phyloP scores from a whole-genome alignment of 768 basidiomycete genomes.

The Leucocoprinus birnbaumii region DNA sequence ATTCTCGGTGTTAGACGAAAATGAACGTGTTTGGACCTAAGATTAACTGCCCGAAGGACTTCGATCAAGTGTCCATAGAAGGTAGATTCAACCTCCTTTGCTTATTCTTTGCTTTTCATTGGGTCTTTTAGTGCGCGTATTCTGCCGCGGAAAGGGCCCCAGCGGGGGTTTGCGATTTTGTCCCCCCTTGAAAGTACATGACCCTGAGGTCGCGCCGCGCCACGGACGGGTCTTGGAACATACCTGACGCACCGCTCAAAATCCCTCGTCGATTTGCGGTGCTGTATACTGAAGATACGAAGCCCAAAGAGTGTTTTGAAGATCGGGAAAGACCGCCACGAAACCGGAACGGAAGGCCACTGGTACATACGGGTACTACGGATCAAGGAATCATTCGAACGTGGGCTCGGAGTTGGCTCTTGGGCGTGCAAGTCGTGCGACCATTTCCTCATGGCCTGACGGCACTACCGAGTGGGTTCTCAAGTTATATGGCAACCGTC shows the following conservation, averaged over 20 bases:
- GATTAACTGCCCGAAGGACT: neutral
- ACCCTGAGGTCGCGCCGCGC: too few species aligned
- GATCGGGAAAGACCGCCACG: constrained; percentile 3
- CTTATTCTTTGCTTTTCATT: neutral
- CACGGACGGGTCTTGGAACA: too few species aligned
- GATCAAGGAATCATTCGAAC: constrained; percentile 5
- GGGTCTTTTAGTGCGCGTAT: neutral
- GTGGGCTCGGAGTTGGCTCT: neutral
- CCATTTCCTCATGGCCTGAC: constrained; percentile 4
- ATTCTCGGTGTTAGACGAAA: neutral
- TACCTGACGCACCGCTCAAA: too few species aligned
- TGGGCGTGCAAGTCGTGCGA: constrained; percentile 8
- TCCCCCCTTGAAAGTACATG: too few species aligned
- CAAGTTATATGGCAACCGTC: neutral
- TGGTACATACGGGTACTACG: neutral
- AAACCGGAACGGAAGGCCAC: neutral
- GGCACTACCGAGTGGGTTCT: neutral
- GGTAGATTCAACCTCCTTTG: too few species aligned
- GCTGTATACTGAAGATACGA: neutral
- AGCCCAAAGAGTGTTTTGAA: neutral
- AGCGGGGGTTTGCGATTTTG: neutral
- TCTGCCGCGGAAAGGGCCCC: neutral
- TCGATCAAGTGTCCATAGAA: too few species aligned
- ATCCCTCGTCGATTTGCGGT: too few species aligned
- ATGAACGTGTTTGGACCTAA: neutral